Evolutionary conservation across 495 filamentous ascomycete species (phyloP), one percentile per base, ranked within the genome.

Genomic region (Sporormia fimetaria): DNA sequence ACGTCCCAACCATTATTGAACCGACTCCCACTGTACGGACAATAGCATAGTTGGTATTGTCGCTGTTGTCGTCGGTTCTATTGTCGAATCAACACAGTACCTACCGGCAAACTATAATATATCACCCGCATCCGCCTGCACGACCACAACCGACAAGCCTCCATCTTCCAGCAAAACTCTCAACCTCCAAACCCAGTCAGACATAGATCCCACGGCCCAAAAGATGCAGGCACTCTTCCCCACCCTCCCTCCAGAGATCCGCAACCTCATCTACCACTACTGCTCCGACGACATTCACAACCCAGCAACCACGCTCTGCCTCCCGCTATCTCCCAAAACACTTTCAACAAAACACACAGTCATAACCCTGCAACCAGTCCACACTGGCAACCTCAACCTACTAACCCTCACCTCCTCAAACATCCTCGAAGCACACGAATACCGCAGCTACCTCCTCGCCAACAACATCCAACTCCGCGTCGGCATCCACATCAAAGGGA

Each of bases 241-340:
- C 2, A 30, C 1, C 27, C 21, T 47, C 29, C 37, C 44, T 2
- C 20, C 44, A 8, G 44, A 47, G 20, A 32, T 47, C 29, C 37
- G 37, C 23, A 40, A 47, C 37, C 29, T 33, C 16, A 29, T 47
- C 28, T 41, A 40, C 37, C 10, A 29, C 2, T 15, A 46, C 25
- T 9, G 24, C 16, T 33, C 27, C 28, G 17, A 14, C 14, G 1
- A 18, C 20, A 5, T 33, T 7, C 8, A 10, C 29, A 15, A 37
- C 12, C 21, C 14, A 6, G 17, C 32, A 25, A 18, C 12, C 21
- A 37, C 32, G 22, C 9, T 21, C 41, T 15, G 7, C 21, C 28
- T 41, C 15, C 44, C 36, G 2, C 23, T 47, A 15, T 3, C 22
- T 3, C 15, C 23, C 15, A 45, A 45, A 17, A 24, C 20, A 12